These are phyloP conservation scores for Cryphonectria radicalis DNA, from an alignment of 2,329 filamentous ascomycete genomes.

Conservation along the genomic window DNA sequence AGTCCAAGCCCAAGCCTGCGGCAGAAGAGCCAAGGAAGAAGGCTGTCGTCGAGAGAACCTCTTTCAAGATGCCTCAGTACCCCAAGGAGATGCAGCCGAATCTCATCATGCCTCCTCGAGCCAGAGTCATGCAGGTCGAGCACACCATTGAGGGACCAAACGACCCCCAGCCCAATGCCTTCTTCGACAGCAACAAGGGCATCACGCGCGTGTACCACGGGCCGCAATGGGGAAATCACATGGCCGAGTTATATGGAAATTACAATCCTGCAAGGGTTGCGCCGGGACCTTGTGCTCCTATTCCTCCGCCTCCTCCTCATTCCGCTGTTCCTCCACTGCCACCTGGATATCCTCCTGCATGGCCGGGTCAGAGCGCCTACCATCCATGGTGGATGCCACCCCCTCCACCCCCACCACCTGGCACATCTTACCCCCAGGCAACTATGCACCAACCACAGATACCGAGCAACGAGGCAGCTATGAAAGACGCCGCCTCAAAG, in stretches of 20 bases:
- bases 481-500: conserved; percentile 10
- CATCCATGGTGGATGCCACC: neutral
- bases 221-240: conserved; percentile 56
- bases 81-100: conserved; percentile 41
- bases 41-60: conserved; percentile 10
- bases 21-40: conserved; percentile 30
- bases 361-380: neutral
- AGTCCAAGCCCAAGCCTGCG: conserved; percentile 22
- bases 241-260: conserved; percentile 47
- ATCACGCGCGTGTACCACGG: conserved; percentile 63
- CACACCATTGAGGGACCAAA: conserved; percentile 56
- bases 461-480: neutral
- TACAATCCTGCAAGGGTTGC: conserved; percentile 14
- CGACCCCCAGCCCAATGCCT: conserved; percentile 64
- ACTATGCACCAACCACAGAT: neutral
- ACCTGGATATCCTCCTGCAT: neutral
- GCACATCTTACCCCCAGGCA: neutral
- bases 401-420: neutral
- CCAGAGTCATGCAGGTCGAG: conserved; percentile 58
- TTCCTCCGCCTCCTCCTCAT: neutral
- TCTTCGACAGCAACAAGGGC: conserved; percentile 57
- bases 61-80: conserved; percentile 28
- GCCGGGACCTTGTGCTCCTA: neutral
- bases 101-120: conserved; percentile 51
- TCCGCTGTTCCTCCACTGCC: neutral